A percentile compares a stretch with the other conserved stretches of the same genome.
These are phyloP conservation scores for Pyrenophora graminea DNA, from an alignment of 2,329 filamentous ascomycete species.

Conservation along the genomic window DNA sequence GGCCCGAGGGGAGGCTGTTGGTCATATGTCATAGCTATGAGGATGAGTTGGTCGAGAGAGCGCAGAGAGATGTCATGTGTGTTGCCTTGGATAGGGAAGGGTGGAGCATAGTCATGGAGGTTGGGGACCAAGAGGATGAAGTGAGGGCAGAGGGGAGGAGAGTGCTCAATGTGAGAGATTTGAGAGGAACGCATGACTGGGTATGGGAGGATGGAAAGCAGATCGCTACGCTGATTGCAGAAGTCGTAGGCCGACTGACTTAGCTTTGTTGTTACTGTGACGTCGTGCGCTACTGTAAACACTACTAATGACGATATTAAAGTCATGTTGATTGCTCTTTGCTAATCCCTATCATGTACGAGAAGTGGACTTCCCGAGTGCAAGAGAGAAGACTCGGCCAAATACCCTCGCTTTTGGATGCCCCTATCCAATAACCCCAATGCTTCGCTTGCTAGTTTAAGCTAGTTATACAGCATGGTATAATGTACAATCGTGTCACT, in stretches of 20 bases:
- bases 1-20: conserved; percentile 45
- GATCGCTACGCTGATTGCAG: conserved; percentile 52
- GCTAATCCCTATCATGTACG: conserved; percentile 17
- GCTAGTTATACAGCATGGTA: conserved; percentile 39
- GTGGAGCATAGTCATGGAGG: conserved; percentile 39
- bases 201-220: conserved; percentile 65
- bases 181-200: conserved; percentile 65
- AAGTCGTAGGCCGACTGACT: conserved; percentile 29
- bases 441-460: conserved; percentile 26
- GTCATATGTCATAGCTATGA: conserved; percentile 53
- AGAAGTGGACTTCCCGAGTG: conserved; percentile 15
- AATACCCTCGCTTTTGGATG: conserved; percentile 18
- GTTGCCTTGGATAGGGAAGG: conserved; percentile 52
- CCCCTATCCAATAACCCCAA: conserved; percentile 22
- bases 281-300: too few species aligned
- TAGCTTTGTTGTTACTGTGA: not conserved
- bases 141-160: conserved; percentile 30
- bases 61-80: conserved; percentile 64
- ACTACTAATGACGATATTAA: not conserved
- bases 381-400: conserved; percentile 21
- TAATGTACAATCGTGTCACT: conserved; percentile 35
- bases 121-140: conserved; percentile 33
- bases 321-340: conserved; percentile 3
- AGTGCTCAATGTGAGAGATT: conserved; percentile 50
- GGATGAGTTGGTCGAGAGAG: conserved; percentile 57